Conservation (phyloP, 257 asterid species). For the Gardenia jasminoides region DNA sequence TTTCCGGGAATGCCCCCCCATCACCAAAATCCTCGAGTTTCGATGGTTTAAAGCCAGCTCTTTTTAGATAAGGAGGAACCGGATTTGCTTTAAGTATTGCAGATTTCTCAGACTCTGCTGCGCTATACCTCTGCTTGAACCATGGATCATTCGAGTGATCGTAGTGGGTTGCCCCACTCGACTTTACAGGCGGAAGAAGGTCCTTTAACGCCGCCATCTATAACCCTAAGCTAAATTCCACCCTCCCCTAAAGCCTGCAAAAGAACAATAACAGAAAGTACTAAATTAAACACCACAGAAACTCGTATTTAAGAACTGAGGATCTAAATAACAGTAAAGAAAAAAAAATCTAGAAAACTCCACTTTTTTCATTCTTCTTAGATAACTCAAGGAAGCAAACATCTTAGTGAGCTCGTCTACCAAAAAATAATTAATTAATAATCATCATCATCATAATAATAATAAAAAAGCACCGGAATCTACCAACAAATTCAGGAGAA, state of each 20-base stretch:
- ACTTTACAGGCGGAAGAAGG: constrained; percentile 41
- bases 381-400: background rate
- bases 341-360: background rate
- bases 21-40: constrained; percentile 86
- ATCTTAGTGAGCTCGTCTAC: background rate
- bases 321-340: background rate
- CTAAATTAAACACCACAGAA: background rate
- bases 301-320: background rate
- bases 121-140: constrained; percentile 57
- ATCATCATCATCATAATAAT: background rate
- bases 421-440: background rate
- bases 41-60: constrained; percentile 80
- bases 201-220: constrained; percentile 44
- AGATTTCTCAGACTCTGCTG: constrained; percentile 52
- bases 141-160: constrained; percentile 53
- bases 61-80: constrained; percentile 70
- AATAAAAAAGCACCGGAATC: background rate
- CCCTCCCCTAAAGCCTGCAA: background rate
- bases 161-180: constrained; percentile 29
- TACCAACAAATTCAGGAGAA: background rate
- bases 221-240: background rate
- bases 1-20: constrained; percentile 94
- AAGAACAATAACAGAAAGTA: background rate
- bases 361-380: background rate
- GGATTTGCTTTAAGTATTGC: constrained; percentile 52